Conservation (phyloP, 2,329 filamentous ascomycete genomes). For the Tolypocladium sp. region DNA sequence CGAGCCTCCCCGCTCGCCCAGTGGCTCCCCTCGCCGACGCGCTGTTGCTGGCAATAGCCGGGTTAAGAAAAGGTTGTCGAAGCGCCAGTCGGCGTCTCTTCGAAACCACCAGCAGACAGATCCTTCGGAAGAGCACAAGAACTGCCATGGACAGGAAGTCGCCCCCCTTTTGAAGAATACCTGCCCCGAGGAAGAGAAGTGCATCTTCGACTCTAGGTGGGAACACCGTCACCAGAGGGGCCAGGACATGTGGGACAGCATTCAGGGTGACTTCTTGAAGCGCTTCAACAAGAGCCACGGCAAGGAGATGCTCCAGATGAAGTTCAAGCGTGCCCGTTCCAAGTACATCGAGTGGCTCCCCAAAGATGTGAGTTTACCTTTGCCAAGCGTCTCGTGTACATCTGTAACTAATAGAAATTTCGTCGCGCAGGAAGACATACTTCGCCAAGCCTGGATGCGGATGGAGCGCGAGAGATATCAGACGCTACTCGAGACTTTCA, state of each 20-base stretch:
- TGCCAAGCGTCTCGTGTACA: not conserved
- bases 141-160: conserved; percentile 23
- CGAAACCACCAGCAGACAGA: conserved; percentile 8
- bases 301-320: conserved; percentile 48
- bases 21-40: conserved; percentile 18
- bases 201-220: conserved; percentile 40
- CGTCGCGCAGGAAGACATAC: conserved; percentile 25
- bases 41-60: conserved; percentile 11
- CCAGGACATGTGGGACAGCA: conserved; percentile 50
- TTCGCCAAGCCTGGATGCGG: conserved; percentile 28
- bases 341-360: conserved; percentile 39
- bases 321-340: conserved; percentile 39
- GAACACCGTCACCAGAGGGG: conserved; percentile 37
- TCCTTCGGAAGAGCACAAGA: conserved; percentile 21
- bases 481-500: conserved; percentile 32
- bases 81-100: conserved; percentile 3
- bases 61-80: conserved; percentile 15
- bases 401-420: not conserved
- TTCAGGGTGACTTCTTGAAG: conserved; percentile 31
- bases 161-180: conserved; percentile 31
- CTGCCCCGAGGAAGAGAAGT: conserved; percentile 38
- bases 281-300: conserved; percentile 26
- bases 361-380: conserved; percentile 33
- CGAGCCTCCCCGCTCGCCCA: conserved; percentile 10
- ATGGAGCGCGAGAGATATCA: conserved; percentile 35